These are phyloP conservation scores for Onygenales sp. DNA, from an alignment of 2,329 filamentous ascomycete genomes.

Conservation along the genomic window DNA sequence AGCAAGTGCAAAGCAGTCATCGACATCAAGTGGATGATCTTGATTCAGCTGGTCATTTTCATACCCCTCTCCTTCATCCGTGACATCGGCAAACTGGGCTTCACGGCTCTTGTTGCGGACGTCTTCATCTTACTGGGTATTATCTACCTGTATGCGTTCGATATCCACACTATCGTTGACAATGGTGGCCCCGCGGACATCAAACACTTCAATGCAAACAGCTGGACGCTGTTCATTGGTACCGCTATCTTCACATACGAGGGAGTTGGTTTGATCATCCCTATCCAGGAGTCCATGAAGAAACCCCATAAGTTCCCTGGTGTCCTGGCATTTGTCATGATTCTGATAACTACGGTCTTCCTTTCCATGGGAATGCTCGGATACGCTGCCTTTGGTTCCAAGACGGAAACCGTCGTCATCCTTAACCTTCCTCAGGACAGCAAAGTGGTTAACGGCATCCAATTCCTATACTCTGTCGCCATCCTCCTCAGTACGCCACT, in stretches of 20 bases:
- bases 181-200: constrained; percentile 73
- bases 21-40: constrained; percentile 77
- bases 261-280: constrained; percentile 93
- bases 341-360: constrained; percentile 88
- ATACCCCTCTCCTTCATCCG: constrained; percentile 85
- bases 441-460: constrained; percentile 89
- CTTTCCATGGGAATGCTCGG: constrained; percentile 84
- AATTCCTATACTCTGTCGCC: constrained; percentile 96
- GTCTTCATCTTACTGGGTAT: constrained; percentile 88
- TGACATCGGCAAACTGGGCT: constrained; percentile 94
- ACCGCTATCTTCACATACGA: constrained; percentile 99
- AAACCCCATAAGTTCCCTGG: constrained; percentile 80
- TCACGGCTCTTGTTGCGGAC: constrained; percentile 88
- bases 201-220: constrained; percentile 75
- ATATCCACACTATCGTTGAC: constrained; percentile 72
- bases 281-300: constrained; percentile 96
- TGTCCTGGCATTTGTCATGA: constrained; percentile 84
- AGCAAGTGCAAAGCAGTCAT: constrained; percentile 78
- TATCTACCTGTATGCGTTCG: constrained; percentile 92
- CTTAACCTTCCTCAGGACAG: constrained; percentile 93
- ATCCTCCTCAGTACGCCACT: constrained; percentile 90
- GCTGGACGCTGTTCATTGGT: constrained; percentile 97
- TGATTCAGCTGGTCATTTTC: constrained; percentile 94
- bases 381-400: constrained; percentile 90
- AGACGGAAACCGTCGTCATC: constrained; percentile 92